Conservation (phyloP, 2,329 filamentous ascomycete genomes). For the Alternaria triticimaculans region DNA sequence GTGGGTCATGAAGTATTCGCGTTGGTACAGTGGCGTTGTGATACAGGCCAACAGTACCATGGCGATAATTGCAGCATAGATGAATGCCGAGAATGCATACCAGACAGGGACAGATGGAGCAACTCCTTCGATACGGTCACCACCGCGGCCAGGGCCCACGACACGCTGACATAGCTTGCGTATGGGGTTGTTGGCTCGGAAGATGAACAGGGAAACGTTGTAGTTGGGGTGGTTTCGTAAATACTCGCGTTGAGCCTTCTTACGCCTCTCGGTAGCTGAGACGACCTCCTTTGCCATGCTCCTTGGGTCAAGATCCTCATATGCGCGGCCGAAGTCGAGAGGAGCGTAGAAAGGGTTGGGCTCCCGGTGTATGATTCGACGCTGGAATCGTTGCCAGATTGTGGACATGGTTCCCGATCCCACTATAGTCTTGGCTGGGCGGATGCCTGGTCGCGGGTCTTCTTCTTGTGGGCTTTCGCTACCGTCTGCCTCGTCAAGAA, state of each 20-base stretch:
- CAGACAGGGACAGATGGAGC: constrained; percentile 88
- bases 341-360: constrained; percentile 96
- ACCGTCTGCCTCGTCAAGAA: constrained; percentile 76
- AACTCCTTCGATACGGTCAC: constrained; percentile 85
- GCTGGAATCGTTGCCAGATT: constrained; percentile 66
- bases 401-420: constrained; percentile 66
- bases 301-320: constrained; percentile 81
- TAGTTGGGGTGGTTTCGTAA: constrained; percentile 85
- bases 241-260: constrained; percentile 89
- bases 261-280: constrained; percentile 79
- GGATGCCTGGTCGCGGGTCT: constrained; percentile 45
- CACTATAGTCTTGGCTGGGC: constrained; percentile 52
- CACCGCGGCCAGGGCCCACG: constrained; percentile 88
- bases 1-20: constrained; percentile 74
- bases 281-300: constrained; percentile 92
- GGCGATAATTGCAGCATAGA: constrained; percentile 91
- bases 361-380: constrained; percentile 68
- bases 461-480: constrained; percentile 30
- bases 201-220: constrained; percentile 90
- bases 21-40: constrained; percentile 93
- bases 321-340: constrained; percentile 71
- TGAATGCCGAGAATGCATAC: constrained; percentile 92
- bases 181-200: constrained; percentile 77
- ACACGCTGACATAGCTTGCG: constrained; percentile 85
- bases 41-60: constrained; percentile 98